phyloP scores from a whole-genome alignment of 129 eudicot species.

The Escallonia herrerae region DNA sequence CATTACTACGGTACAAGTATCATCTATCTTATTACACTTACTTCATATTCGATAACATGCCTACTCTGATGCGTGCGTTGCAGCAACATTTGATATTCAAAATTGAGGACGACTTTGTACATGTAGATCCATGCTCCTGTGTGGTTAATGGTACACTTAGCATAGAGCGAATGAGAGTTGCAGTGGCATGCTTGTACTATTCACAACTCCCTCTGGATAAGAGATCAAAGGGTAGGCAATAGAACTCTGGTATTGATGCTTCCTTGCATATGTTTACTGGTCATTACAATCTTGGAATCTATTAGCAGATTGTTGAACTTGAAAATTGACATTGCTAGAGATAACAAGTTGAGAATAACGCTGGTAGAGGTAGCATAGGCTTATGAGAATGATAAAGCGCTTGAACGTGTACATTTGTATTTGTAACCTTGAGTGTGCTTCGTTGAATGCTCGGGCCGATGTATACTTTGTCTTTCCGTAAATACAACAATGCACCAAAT shows the following conservation, averaged over 20 bases:
- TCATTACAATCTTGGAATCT: not conserved
- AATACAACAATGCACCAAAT: too few species aligned
- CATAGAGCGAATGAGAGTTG: slow-evolving; percentile 52
- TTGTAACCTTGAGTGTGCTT: too few species aligned
- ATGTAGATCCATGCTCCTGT: slow-evolving; percentile 35
- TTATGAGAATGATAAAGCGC: too few species aligned
- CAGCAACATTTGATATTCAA: slow-evolving; percentile 62
- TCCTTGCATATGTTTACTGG: slow-evolving; percentile 10
- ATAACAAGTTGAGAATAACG: too few species aligned
- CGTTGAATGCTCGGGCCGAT: too few species aligned
- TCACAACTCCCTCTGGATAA: slow-evolving; percentile 53
- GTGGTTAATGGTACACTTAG: slow-evolving; percentile 37
- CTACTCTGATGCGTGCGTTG: slow-evolving; percentile 19
- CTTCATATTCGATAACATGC: not conserved
- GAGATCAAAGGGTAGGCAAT: slow-evolving; percentile 65
- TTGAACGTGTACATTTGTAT: too few species aligned
- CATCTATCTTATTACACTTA: not conserved
- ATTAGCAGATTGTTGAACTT: not conserved
- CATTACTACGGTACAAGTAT: not conserved
- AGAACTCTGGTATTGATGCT: slow-evolving; percentile 1
- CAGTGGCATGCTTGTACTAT: slow-evolving; percentile 76
- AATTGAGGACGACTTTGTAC: slow-evolving; percentile 57
- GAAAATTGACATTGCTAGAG: slow-evolving; percentile 1
- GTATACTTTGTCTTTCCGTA: too few species aligned
- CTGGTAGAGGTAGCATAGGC: too few species aligned